Base-by-base conservation (phyloP, 1,284 basidiomycete genomes). In the Cutaneotrichosporon sp. region DNA sequence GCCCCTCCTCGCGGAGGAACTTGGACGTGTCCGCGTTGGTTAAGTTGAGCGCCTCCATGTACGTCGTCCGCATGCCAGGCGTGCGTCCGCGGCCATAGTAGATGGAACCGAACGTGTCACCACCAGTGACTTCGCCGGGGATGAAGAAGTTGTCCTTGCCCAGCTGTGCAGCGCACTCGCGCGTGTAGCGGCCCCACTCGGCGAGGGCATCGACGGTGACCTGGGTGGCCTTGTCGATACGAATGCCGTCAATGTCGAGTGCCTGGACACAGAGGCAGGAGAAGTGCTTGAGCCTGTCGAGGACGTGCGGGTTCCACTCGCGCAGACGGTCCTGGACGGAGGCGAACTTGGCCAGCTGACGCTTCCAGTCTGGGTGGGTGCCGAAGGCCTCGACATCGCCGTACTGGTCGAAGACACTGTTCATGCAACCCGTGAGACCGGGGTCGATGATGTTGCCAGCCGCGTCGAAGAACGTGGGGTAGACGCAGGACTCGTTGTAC, bases 381-480 rank as follows among this genome's bases (percentile, higher is more conserved):
- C 92, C 92, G 76, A 95, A 95, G 64, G 92, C 92, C 78, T 95
- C 92, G 85, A 92, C 90, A 80, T 95, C 92, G 65, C 92, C 92
- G 70, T 90, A 95, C 66, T 94, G 91, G 79, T 95, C 92, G 70
- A 95, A 94, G 66, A 93, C 90, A 29, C 89, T 91, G 29, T 81
- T 79, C 68, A 87, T 82, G 76, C 92, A 95, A 25, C 92, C 91
- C 43, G 84, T 82, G 29, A 80, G 73, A 59, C 83, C 80, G 10
- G 88, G 78, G 49, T 84, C 78, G 67, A 90, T 82, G 50, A 86
- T 81, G 0, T 82, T 82, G 24, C 89, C 92, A 66, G 88, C 85
- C 57, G 92, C 87, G 54, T 84, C 77, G 87, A 89, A 95, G 71
- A 95, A 89, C 13, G 81, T 83, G 8, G 92, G 92, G 51, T 92